A percentile compares a stretch with the other conserved stretches of the same genome.
These are phyloP conservation scores for Backusella parvicylindrica DNA, from an alignment of 192 early-diverging fungal genomes.

Conservation along the genomic window DNA sequence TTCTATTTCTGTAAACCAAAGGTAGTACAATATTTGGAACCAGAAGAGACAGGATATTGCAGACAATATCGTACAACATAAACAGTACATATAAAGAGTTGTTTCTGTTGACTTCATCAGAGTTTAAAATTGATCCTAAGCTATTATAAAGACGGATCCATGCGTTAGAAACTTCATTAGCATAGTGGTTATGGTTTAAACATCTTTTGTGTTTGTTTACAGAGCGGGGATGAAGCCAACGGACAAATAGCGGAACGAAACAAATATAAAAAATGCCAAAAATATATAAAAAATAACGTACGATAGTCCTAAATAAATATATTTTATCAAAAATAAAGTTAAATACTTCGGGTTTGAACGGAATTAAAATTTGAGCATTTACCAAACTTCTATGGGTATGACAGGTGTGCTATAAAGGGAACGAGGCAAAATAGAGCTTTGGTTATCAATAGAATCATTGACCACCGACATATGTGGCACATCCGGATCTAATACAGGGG, in stretches of 20 bases:
- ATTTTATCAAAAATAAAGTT: neutral
- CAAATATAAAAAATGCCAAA: slow-evolving; percentile 12
- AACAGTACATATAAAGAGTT: neutral
- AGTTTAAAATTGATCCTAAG: neutral
- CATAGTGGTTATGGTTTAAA: slow-evolving; percentile 10
- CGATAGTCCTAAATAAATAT: neutral
- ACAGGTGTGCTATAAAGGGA: neutral
- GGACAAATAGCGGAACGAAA: neutral
- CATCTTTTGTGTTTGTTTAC: neutral
- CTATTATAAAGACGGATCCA: slow-evolving; percentile 4
- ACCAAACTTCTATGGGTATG: slow-evolving; percentile 4
- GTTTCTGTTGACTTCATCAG: neutral
- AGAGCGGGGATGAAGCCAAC: slow-evolving; percentile 8
- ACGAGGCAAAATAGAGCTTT: neutral
- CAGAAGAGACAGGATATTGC: neutral
- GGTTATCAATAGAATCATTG: neutral
- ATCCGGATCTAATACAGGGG: neutral
- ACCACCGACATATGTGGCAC: neutral
- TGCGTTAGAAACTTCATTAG: slow-evolving; percentile 8
- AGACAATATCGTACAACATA: neutral
- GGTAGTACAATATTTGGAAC: neutral
- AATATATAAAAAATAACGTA: slow-evolving; percentile 8
- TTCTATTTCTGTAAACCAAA: neutral
- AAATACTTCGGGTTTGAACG: neutral
- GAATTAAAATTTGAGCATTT: neutral